phyloP scores from a whole-genome alignment of 1,284 basidiomycete species.

The Apiotrichum domesticum region DNA sequence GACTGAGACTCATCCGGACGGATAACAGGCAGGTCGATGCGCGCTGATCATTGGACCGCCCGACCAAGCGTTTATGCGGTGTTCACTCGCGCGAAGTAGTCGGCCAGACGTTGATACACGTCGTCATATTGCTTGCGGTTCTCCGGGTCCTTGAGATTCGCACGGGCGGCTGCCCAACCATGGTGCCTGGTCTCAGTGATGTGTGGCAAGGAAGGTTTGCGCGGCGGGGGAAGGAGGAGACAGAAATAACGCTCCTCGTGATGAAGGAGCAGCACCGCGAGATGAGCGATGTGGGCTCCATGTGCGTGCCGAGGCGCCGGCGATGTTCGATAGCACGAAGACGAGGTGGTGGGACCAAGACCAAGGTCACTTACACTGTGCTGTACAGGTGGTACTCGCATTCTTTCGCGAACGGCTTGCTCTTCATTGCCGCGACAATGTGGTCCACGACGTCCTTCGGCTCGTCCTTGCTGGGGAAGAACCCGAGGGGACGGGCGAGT shows the following conservation, averaged over 20 bases:
- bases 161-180: conserved; percentile 67
- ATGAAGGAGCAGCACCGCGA: too few relatives aligned
- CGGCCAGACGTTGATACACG: conserved; percentile 55
- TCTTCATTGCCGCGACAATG: conserved; percentile 22
- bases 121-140: conserved; percentile 64
- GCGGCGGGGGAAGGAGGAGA: too few relatives aligned
- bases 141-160: conserved; percentile 57
- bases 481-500: conserved; percentile 32
- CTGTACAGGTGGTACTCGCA: conserved; percentile 33
- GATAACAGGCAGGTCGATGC: neutral
- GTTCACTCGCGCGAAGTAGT: conserved; percentile 48
- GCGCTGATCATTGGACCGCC: neutral
- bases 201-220: too few relatives aligned
- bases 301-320: too few relatives aligned
- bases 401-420: conserved; percentile 23
- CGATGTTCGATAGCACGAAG: too few relatives aligned
- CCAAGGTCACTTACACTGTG: conserved; percentile 31
- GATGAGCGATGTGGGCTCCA: too few relatives aligned
- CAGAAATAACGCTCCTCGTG: too few relatives aligned
- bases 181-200: conserved; percentile 52
- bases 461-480: conserved; percentile 39
- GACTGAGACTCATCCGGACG: neutral
- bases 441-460: conserved; percentile 30
- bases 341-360: too few relatives aligned
- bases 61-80: neutral